A percentile compares a stretch with the other conserved stretches of the same genome.
Evolutionary conservation across 1,284 basidiomycete genomes (phyloP).

Genomic region (Schizopora paradoxa): DNA sequence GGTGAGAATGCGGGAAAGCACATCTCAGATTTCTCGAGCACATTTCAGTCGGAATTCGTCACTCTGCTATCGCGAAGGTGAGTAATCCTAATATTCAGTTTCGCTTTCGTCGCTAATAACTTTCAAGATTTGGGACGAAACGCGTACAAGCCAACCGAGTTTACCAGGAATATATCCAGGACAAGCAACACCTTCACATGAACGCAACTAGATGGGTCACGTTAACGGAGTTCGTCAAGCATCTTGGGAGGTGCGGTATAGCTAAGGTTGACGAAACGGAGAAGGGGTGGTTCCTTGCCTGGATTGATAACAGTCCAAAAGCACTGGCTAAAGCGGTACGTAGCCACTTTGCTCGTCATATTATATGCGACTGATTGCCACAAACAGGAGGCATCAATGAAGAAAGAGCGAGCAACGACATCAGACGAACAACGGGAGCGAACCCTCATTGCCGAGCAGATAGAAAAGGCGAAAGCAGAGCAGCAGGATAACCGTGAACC

Average conservation of each 20-base stretch:
- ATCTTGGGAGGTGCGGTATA: slow-evolving; percentile 84
- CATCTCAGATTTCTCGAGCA: slow-evolving; percentile 84
- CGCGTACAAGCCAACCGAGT: slow-evolving; percentile 92
- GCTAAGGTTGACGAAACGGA: slow-evolving; percentile 96
- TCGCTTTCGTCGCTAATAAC: slow-evolving; percentile 3
- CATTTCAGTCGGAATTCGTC: slow-evolving; percentile 93
- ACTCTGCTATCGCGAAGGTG: slow-evolving; percentile 78
- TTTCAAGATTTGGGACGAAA: slow-evolving; percentile 80
- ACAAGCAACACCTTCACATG: slow-evolving; percentile 96
- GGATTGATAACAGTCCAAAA: slow-evolving; percentile 95
- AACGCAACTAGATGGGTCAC: slow-evolving; percentile 98
- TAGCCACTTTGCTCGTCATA: slow-evolving; percentile 18
- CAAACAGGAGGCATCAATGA: slow-evolving; percentile 75
- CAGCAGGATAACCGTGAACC: slow-evolving; percentile 19
- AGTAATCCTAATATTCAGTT: slow-evolving; percentile 22
- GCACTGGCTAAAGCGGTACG: slow-evolving; percentile 85
- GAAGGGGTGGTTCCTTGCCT: slow-evolving; percentile 94
- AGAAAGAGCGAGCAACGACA: slow-evolving; percentile 87
- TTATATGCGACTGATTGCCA: slow-evolving; percentile 8
- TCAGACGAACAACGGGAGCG: slow-evolving; percentile 96
- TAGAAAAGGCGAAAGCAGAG: slow-evolving; percentile 69
- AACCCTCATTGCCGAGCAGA: slow-evolving; percentile 88
- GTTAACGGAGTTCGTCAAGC: slow-evolving; percentile 89
- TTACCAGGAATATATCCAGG: slow-evolving; percentile 97
- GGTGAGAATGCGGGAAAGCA: slow-evolving; percentile 90